Percentiles rank a stretch among this genome's conserved stretches.
Conservation (phyloP, 306 rosid species). For the Prunus mira region DNA sequence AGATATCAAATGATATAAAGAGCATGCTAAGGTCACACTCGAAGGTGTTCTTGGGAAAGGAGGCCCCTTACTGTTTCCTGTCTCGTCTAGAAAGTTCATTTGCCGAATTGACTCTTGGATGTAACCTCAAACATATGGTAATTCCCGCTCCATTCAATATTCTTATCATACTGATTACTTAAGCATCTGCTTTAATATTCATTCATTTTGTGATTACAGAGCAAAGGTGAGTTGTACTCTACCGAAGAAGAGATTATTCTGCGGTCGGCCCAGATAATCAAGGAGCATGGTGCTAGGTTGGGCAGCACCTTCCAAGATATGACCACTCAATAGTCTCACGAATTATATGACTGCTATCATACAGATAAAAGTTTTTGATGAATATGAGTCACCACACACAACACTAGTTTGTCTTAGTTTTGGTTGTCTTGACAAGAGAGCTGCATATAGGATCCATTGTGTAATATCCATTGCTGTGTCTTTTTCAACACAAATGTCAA, state of each 20-base stretch:
- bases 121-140: constrained; percentile 87
- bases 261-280: constrained; percentile 57
- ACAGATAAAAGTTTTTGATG: background rate
- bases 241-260: constrained; percentile 83
- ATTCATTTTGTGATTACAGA: constrained; percentile 28
- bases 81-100: constrained; percentile 60
- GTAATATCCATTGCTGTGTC: background rate
- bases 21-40: constrained; percentile 62
- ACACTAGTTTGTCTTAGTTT: background rate
- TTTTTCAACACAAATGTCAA: background rate
- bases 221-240: constrained; percentile 56
- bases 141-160: constrained; percentile 1
- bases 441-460: background rate
- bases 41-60: constrained; percentile 76
- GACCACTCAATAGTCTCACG: constrained; percentile 1
- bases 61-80: constrained; percentile 75
- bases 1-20: constrained; percentile 57
- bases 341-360: background rate
- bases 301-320: constrained; percentile 41
- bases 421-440: background rate
- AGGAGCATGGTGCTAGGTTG: constrained; percentile 56
- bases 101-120: constrained; percentile 77
- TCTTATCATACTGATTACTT: background rate
- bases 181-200: background rate
- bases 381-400: background rate